Evolutionary conservation across 805 yeast species (phyloP).

Genomic region (Metschnikowia orientalis): DNA sequence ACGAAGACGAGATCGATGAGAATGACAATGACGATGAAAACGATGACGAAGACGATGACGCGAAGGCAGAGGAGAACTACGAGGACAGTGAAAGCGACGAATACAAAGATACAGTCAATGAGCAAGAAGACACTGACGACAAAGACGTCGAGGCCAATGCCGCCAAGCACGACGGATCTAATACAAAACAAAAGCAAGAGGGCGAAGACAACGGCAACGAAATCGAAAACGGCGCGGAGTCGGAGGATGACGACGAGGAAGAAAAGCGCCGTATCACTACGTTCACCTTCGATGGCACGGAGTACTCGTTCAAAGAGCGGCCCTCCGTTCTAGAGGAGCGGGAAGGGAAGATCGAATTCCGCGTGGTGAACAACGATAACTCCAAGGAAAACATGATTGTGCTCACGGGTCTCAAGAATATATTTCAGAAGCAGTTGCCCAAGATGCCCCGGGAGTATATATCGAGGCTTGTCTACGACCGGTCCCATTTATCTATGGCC

Average conservation of each 20-base stretch:
- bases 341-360: constrained; percentile 87
- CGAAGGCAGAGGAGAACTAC: constrained; percentile 17
- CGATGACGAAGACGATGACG: constrained; percentile 16
- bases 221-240: constrained; percentile 40
- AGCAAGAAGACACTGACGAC: constrained; percentile 7
- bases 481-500: constrained; percentile 93
- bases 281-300: constrained; percentile 70
- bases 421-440: constrained; percentile 95
- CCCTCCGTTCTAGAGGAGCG: constrained; percentile 93
- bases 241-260: constrained; percentile 42
- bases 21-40: constrained; percentile 7
- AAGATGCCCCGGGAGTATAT: constrained; percentile 98
- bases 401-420: constrained; percentile 89
- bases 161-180: constrained; percentile 5
- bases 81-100: constrained; percentile 16
- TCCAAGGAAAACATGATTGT: constrained; percentile 83
- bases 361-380: constrained; percentile 95
- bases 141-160: constrained; percentile 8
- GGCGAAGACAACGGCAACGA: constrained; percentile 26
- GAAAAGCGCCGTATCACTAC: constrained; percentile 40
- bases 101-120: constrained; percentile 4
- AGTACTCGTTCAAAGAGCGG: constrained; percentile 81
- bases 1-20: constrained; percentile 16
- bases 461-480: constrained; percentile 87
- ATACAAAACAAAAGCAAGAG: constrained; percentile 10